Percentiles rank a stretch among this genome's conserved stretches.
Evolutionary conservation across 108 stramenopile genomes (phyloP).

Genomic region (Conticribra guillardii): DNA sequence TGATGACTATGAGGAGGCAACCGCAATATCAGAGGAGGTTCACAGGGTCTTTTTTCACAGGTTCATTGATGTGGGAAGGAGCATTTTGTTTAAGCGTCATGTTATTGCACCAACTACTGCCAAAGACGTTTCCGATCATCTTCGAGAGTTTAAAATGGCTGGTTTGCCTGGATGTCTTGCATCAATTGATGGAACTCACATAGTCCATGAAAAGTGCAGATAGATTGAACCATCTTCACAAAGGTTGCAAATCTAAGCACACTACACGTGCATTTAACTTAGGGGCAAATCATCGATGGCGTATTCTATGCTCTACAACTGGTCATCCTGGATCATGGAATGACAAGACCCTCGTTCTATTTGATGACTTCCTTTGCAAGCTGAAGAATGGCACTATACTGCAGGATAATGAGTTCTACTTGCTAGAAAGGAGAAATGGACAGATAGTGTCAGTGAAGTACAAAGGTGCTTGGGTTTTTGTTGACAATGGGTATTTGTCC

Average conservation of each 20-base stretch:
- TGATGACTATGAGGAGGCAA: slow-evolving; percentile 25
- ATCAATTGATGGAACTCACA: slow-evolving; percentile 13
- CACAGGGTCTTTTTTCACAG: slow-evolving; percentile 12
- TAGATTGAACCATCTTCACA: not conserved
- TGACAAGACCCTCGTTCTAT: slow-evolving; percentile 12
- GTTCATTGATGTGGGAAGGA: slow-evolving; percentile 14
- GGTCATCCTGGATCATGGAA: slow-evolving; percentile 11
- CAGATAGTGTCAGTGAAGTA: slow-evolving; percentile 1
- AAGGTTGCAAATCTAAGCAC: slow-evolving; percentile 8
- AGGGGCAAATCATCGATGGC: slow-evolving; percentile 10
- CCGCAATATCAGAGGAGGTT: slow-evolving; percentile 24
- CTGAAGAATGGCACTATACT: slow-evolving; percentile 12
- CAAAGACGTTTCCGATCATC: not conserved
- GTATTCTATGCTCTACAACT: slow-evolving; percentile 27
- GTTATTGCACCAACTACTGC: not conserved
- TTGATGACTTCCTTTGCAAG: slow-evolving; percentile 8
- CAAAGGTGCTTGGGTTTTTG: slow-evolving; percentile 5
- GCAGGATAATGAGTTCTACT: slow-evolving; percentile 12
- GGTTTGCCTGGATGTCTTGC: slow-evolving; percentile 9
- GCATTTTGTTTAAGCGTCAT: slow-evolving; percentile 6
- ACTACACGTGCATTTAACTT: slow-evolving; percentile 23
- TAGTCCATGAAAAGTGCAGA: slow-evolving; percentile 13
- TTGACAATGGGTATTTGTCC: slow-evolving; percentile 10
- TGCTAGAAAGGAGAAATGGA: slow-evolving; percentile 8
- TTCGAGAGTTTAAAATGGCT: slow-evolving; percentile 12